A percentile compares a stretch with the other conserved stretches of the same genome.
phyloP scores from a whole-genome alignment of 495 filamentous ascomycete genomes.

The Penicillium waksmanii region DNA sequence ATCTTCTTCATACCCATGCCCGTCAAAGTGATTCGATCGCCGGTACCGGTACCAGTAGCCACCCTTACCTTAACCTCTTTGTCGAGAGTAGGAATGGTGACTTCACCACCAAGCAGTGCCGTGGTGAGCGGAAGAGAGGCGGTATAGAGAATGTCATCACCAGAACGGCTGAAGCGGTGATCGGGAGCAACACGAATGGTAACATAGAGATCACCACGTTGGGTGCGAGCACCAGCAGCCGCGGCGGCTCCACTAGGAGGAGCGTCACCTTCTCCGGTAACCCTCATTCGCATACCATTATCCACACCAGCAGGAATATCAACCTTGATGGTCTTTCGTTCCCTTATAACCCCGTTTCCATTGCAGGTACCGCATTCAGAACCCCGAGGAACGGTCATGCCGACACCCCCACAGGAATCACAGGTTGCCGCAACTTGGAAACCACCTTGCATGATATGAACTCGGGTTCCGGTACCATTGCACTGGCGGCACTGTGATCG shows the following conservation, averaged over 20 bases:
- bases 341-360: constrained; percentile 78
- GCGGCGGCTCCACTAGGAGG: constrained; percentile 69
- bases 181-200: constrained; percentile 82
- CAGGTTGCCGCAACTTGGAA: constrained; percentile 97
- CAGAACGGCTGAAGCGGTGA: constrained; percentile 79
- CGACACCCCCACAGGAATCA: constrained; percentile 74
- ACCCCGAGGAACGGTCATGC: constrained; percentile 70
- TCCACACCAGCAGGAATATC: constrained; percentile 95
- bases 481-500: constrained; percentile 75
- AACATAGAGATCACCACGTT: constrained; percentile 85
- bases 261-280: constrained; percentile 83
- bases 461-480: constrained; percentile 81
- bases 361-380: constrained; percentile 77
- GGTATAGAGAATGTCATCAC: constrained; percentile 90
- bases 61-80: constrained; percentile 87
- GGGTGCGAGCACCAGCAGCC: constrained; percentile 58
- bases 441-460: constrained; percentile 86
- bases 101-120: constrained; percentile 87
- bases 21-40: constrained; percentile 81
- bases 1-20: constrained; percentile 94
- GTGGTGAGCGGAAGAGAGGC: constrained; percentile 91
- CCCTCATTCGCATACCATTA: constrained; percentile 87
- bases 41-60: constrained; percentile 86
- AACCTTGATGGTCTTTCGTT: constrained; percentile 76
- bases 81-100: constrained; percentile 86